phyloP scores from a whole-genome alignment of 768 basidiomycete species.

The Roridomyces roridus region DNA sequence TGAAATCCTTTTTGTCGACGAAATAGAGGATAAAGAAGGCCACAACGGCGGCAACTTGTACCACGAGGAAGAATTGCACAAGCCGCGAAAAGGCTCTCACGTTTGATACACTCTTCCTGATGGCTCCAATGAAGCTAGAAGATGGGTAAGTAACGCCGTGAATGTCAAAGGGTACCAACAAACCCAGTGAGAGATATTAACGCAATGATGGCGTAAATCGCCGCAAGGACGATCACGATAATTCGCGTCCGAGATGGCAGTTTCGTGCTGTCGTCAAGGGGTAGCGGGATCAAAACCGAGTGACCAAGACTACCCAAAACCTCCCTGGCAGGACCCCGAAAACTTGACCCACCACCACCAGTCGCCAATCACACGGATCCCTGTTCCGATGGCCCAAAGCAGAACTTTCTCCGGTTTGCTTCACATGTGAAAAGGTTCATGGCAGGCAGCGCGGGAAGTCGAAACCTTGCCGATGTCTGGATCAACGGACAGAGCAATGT shows the following conservation, averaged over 20 bases:
- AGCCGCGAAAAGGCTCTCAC: slow-evolving; percentile 38
- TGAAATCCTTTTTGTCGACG: slow-evolving; percentile 35
- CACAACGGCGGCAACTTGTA: not conserved
- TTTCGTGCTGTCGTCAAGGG: not conserved
- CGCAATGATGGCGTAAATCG: slow-evolving; percentile 39
- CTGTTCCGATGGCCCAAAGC: too few species aligned
- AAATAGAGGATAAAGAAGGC: slow-evolving; percentile 37
- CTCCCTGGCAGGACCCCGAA: too few species aligned
- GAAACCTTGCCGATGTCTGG: too few species aligned
- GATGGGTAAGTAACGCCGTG: not conserved
- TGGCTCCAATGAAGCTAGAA: slow-evolving; percentile 44
- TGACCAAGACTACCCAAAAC: too few species aligned
- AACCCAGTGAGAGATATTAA: slow-evolving; percentile 29
- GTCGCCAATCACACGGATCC: too few species aligned
- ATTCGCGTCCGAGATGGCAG: slow-evolving; percentile 15
- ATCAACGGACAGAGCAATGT: too few species aligned
- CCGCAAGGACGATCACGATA: slow-evolving; percentile 37
- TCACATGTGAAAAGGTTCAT: too few species aligned
- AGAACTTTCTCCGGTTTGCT: too few species aligned
- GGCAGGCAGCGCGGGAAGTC: too few species aligned
- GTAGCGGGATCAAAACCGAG: too few species aligned
- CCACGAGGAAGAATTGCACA: not conserved
- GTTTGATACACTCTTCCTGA: slow-evolving; percentile 43
- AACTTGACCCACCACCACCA: too few species aligned
- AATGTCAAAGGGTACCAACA: not conserved